phyloP scores from a whole-genome alignment of 2,329 filamentous ascomycete genomes.

The Thielaviopsis musarum region DNA sequence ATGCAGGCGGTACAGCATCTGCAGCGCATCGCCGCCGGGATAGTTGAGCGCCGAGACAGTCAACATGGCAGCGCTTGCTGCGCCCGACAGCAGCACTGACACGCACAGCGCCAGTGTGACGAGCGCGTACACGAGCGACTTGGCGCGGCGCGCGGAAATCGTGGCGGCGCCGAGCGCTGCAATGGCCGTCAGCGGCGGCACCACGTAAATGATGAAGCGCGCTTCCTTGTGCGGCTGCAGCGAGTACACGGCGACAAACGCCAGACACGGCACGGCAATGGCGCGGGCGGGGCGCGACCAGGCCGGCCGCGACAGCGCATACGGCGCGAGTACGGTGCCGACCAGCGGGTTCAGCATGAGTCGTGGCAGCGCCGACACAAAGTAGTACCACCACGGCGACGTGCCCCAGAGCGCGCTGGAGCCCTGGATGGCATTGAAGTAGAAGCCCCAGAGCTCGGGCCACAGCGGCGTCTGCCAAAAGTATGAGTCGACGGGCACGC shows the following conservation, averaged over 20 bases:
- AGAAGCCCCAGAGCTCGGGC: constrained; percentile 81
- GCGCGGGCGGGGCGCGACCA: constrained; percentile 26
- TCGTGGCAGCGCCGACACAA: constrained; percentile 62
- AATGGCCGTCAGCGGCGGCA: constrained; percentile 64
- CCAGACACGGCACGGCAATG: constrained; percentile 47
- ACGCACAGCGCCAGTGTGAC: constrained; percentile 36
- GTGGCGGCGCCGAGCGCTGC: constrained; percentile 58
- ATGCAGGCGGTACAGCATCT: constrained; percentile 29
- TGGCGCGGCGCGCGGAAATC: constrained; percentile 48
- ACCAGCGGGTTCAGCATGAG: constrained; percentile 66
- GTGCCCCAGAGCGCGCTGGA: constrained; percentile 78
- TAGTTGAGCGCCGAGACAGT: constrained; percentile 80
- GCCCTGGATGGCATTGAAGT: constrained; percentile 77
- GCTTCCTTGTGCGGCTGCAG: constrained; percentile 89
- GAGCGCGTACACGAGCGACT: constrained; percentile 38
- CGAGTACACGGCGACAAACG: constrained; percentile 69
- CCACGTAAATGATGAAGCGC: constrained; percentile 79
- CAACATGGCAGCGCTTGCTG: constrained; percentile 49
- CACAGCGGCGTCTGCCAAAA: constrained; percentile 83
- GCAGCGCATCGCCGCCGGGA: constrained; percentile 69
- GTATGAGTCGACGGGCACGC: constrained; percentile 70
- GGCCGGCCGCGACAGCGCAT: constrained; percentile 32
- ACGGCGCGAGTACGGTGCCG: constrained; percentile 35
- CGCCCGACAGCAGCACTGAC: constrained; percentile 44
- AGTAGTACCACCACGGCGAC: constrained; percentile 75